Percentiles rank a stretch among this genome's conserved stretches.
Evolutionary conservation across 2,329 filamentous ascomycete species (phyloP).

Genomic region (Fusarium musae): DNA sequence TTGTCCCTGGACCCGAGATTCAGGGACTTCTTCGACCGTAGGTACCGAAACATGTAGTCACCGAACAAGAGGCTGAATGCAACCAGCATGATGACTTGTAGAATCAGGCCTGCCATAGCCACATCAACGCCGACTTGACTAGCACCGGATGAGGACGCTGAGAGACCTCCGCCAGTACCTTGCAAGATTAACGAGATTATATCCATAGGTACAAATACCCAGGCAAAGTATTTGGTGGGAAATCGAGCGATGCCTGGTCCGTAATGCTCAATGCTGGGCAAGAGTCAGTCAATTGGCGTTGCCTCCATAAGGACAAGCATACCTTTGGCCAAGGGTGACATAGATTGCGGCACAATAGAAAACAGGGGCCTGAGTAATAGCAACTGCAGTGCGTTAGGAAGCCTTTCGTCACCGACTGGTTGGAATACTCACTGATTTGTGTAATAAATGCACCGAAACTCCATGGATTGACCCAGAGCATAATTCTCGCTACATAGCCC

Average conservation of each 20-base stretch:
- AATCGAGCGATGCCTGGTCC: slow-evolving; percentile 48
- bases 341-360: slow-evolving; percentile 53
- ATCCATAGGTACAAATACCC: slow-evolving; percentile 59
- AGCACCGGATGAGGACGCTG: slow-evolving; percentile 47
- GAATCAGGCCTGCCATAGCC: slow-evolving; percentile 60
- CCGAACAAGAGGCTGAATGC: slow-evolving; percentile 55
- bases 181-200: slow-evolving; percentile 62
- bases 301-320: fast-evolving
- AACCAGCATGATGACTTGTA: slow-evolving; percentile 60
- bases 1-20: background rate
- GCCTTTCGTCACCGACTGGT: fast-evolving
- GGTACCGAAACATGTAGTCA: slow-evolving; percentile 53
- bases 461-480: slow-evolving; percentile 66
- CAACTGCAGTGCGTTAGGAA: background rate
- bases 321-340: slow-evolving; percentile 35
- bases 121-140: slow-evolving; percentile 58
- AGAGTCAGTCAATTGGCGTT: background rate
- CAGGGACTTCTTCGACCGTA: background rate
- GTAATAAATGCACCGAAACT: slow-evolving; percentile 66
- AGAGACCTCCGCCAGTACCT: slow-evolving; percentile 61
- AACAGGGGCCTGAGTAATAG: slow-evolving; percentile 57
- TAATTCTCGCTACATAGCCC: slow-evolving; percentile 67
- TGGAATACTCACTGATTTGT: slow-evolving; percentile 56
- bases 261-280: slow-evolving; percentile 46
- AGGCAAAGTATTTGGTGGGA: slow-evolving; percentile 48